These are phyloP conservation scores for Ajuga reptans DNA, from an alignment of 305 asterid genomes.

Conservation along the genomic window DNA sequence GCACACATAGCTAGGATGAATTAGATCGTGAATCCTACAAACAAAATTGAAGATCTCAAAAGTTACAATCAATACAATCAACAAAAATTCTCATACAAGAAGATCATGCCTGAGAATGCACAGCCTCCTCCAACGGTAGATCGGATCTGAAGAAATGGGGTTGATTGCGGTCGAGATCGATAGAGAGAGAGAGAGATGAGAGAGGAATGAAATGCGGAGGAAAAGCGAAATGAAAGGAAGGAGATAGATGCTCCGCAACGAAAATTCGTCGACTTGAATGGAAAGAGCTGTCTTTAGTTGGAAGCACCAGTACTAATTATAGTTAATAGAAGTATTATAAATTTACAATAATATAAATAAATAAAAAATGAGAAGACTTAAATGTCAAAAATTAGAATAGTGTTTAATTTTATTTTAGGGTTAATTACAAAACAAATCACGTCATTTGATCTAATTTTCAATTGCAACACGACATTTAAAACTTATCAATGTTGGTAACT, in stretches of 20 bases:
- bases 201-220: slow-evolving; percentile 8
- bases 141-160: slow-evolving; percentile 28
- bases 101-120: slow-evolving; percentile 15
- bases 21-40: slow-evolving; percentile 22
- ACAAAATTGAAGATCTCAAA: slow-evolving; percentile 16
- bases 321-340: not conserved
- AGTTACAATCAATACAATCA: not conserved
- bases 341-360: not conserved
- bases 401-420: too few relatives aligned
- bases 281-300: slow-evolving; percentile 32
- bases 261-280: slow-evolving; percentile 33
- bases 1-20: slow-evolving; percentile 1
- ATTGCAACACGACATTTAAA: too few relatives aligned
- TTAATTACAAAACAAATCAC: too few relatives aligned
- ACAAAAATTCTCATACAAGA: not conserved
- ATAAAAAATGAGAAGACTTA: not conserved
- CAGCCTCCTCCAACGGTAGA: slow-evolving; percentile 18
- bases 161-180: slow-evolving; percentile 26
- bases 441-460: too few relatives aligned
- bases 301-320: slow-evolving; percentile 21
- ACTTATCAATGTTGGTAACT: too few relatives aligned
- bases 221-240: slow-evolving; percentile 19
- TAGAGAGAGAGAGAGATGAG: slow-evolving; percentile 8
- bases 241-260: slow-evolving; percentile 18
- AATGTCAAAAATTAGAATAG: not conserved